Base-by-base conservation (phyloP, 768 basidiomycete species). In the Lactarius hengduanensis region DNA sequence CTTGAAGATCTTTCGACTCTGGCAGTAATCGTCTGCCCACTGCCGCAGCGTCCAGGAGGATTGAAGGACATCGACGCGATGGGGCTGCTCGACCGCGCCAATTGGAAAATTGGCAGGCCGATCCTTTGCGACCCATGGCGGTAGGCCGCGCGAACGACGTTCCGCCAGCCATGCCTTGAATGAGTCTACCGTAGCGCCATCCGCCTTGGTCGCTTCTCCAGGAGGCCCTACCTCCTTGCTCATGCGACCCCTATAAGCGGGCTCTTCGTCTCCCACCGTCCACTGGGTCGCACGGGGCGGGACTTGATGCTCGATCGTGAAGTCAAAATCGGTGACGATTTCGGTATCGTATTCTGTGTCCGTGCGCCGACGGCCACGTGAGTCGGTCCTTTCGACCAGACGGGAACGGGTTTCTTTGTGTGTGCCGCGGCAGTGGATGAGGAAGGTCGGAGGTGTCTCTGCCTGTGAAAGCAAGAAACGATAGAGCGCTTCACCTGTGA, bases 21-120 rank as follows among this genome's bases (percentile, higher is more conserved):
- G 80, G 65, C 91, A 92, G 71, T 92, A 94, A 64, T 89, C 86
- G 70, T 93, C 90, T 10, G 91, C 91, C 92, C 92, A 94, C 65
- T 88, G 68, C 11, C 70, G 70, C 41, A 69, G 30, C 4, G 70
- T 69, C 62, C 43, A 76, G 69, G 66, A 70, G 4, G 71, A 73
- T 38, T 70, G 67, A 34, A 71, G 70, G 7, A 71, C 71, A 15
- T 65, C 53, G 3, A 57, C 59, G 8, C 62, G 59, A 15, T 59
- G 63, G 13, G 67, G 53, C n/a, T 62, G 63, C 6, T 59, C 63
- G 10, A 20, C 45, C 1, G 55, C 54, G 2, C 59, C 59, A 8
- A 62, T 65, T 61, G 4, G 40, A 59, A 57, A 54, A 50, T n/a
- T 54, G 59, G 45, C 40, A 9, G 34, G 22, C 6, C 22, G 50